phyloP scores from a whole-genome alignment of 1,139 yeast species.

The Suhomyces terraborum region DNA sequence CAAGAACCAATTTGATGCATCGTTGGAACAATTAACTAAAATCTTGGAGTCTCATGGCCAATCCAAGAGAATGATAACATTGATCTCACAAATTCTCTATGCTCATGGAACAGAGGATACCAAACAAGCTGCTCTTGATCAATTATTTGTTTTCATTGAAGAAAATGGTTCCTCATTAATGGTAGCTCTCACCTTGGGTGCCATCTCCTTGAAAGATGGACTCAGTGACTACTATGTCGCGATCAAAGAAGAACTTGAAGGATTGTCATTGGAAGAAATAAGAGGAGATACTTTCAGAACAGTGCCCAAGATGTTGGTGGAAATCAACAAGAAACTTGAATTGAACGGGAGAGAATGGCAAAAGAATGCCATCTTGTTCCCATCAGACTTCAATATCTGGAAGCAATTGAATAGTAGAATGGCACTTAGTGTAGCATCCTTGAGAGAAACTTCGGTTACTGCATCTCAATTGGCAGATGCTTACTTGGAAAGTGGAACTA shows the following conservation, averaged over 20 bases:
- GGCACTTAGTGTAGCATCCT: conserved; percentile 49
- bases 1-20: conserved; percentile 57
- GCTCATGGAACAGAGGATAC: conserved; percentile 74
- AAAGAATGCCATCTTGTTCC: conserved; percentile 71
- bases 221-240: conserved; percentile 63
- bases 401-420: conserved; percentile 51
- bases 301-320: conserved; percentile 62
- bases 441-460: conserved; percentile 53
- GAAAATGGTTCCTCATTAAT: conserved; percentile 63
- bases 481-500: conserved; percentile 46
- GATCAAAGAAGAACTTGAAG: conserved; percentile 64
- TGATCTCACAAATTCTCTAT: conserved; percentile 78
- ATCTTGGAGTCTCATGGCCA: conserved; percentile 53
- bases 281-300: conserved; percentile 52
- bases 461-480: conserved; percentile 56
- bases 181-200: conserved; percentile 75
- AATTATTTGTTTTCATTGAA: conserved; percentile 62
- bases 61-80: conserved; percentile 61
- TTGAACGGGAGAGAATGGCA: conserved; percentile 53
- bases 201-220: conserved; percentile 69
- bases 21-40: conserved; percentile 65
- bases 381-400: conserved; percentile 73
- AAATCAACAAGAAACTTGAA: conserved; percentile 43
- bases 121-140: conserved; percentile 78
- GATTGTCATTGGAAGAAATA: conserved; percentile 50